These are phyloP conservation scores for Venturia effusa DNA, from an alignment of 2,329 filamentous ascomycete species.

Conservation along the genomic window DNA sequence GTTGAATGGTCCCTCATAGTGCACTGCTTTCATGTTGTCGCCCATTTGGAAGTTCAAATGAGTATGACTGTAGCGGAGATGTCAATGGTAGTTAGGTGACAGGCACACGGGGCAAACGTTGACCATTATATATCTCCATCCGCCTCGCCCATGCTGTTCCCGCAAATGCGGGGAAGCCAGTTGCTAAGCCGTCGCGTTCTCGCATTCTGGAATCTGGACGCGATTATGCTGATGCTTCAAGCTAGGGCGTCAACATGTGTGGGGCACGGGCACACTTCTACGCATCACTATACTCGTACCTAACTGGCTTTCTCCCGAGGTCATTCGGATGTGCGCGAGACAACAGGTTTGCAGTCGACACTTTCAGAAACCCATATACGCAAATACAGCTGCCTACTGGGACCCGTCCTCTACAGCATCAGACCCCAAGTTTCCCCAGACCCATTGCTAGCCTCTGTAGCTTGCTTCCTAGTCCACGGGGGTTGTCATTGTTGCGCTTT, in stretches of 20 bases:
- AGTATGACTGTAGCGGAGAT: neutral
- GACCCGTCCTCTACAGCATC: too few relatives aligned
- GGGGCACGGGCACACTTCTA: neutral
- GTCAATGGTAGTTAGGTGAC: neutral
- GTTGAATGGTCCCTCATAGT: slow-evolving; percentile 51
- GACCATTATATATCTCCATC: neutral
- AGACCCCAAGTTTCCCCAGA: too few relatives aligned
- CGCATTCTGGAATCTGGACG: too few relatives aligned
- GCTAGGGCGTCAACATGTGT: neutral
- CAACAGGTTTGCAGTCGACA: too few relatives aligned
- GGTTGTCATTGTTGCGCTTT: neutral
- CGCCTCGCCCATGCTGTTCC: neutral
- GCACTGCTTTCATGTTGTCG: slow-evolving; percentile 47
- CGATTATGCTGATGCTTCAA: neutral
- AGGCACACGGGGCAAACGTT: neutral
- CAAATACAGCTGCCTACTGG: too few relatives aligned
- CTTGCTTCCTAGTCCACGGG: too few relatives aligned
- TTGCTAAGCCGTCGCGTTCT: neutral
- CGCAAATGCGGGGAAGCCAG: neutral
- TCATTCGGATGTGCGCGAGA: too few relatives aligned
- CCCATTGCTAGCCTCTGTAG: too few relatives aligned
- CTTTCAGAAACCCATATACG: too few relatives aligned
- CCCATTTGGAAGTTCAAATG: neutral
- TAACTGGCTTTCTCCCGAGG: too few relatives aligned
- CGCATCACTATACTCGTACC: too few relatives aligned